A percentile compares a stretch with the other conserved stretches of the same genome.
These are phyloP conservation scores for Calonectria pseudoturangicola DNA, from an alignment of 2,329 filamentous ascomycete genomes.

Conservation along the genomic window DNA sequence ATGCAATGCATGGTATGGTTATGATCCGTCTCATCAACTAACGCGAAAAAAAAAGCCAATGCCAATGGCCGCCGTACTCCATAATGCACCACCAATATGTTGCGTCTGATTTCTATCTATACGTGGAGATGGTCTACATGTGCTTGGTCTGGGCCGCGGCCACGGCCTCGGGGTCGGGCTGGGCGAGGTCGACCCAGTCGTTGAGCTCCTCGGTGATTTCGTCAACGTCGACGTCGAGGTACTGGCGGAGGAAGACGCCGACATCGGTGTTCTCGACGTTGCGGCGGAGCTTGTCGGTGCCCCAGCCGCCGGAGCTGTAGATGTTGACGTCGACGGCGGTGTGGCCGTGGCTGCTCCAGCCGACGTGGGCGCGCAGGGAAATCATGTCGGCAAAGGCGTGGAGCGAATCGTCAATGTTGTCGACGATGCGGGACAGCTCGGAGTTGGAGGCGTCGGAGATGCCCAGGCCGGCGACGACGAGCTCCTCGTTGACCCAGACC, in stretches of 20 bases:
- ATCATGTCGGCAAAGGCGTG: conserved; percentile 87
- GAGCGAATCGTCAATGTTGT: conserved; percentile 72
- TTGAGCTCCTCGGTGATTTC: conserved; percentile 85
- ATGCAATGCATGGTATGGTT: background rate
- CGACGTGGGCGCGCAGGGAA: conserved; percentile 89
- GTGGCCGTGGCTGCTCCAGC: conserved; percentile 96
- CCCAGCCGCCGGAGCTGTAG: conserved; percentile 84
- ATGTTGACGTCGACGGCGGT: conserved; percentile 97
- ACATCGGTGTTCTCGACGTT: conserved; percentile 98
- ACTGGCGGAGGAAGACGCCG: conserved; percentile 86
- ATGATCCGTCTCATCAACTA: background rate
- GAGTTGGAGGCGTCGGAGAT: conserved; percentile 82
- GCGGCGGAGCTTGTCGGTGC: conserved; percentile 80
- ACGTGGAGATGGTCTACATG: conserved; percentile 27
- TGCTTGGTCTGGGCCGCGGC: conserved; percentile 46
- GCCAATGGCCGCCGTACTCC: conserved; percentile 4
- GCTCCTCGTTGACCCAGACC: conserved; percentile 79
- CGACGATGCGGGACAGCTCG: conserved; percentile 81
- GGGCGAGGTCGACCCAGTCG: conserved; percentile 69
- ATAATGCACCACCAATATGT: background rate
- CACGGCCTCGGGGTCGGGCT: conserved; percentile 42
- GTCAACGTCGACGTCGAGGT: conserved; percentile 87
- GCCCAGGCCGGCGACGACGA: conserved; percentile 83
- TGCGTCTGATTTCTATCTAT: conserved; percentile 12
- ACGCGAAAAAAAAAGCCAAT: background rate